Evolutionary conservation across 805 yeast genomes (phyloP), one percentile per base, ranked within the genome.

Genomic region (Teunomyces aglyptinius): DNA sequence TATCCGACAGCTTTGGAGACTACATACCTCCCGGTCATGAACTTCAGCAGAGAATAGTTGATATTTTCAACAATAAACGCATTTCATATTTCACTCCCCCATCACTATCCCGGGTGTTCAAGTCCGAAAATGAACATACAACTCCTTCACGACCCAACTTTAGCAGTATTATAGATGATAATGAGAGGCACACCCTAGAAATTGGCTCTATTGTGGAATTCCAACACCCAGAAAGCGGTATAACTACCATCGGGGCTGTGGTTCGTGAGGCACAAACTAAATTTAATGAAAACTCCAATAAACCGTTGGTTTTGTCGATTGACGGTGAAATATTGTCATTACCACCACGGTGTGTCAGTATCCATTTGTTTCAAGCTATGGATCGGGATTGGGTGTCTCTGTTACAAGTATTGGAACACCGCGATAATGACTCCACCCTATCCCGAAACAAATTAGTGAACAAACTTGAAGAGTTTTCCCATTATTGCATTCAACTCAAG

Each of bases 191-290:
- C 5, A 45, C 55, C 6, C 68, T 70, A 0, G 45, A 41, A 1
- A 47, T 49, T 4, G 81, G 81, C 1, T 68, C 77, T 2, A 46
- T 76, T 1, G 67, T 76, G 6, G 77, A 74, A 48, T 65, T 64
- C 47, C 38, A 49, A 1, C 55, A 60, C 24, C 55, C 54, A 2
- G 36, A 46, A 5, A 52, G 50, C 6, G 52, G 47, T 12, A 33
- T 39, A 1, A 43, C 59, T 4, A 46, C 45, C 3, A 55, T 69
- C 44, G 81, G 80, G 2, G 52, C 74, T 2, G 77, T 76, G 3
- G 41, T 72, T 4, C 45, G 63, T 36, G 62, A 50, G 15, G 55
- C 71, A 0, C 43, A 47, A 35, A 62, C 75, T 3, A 60, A 52
- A 22, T 73, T 75, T 50, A 62, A 66, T 46, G 66, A 58, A 33